Conservation (phyloP, 306 rosid genomes). For the Datisca glomerata region DNA sequence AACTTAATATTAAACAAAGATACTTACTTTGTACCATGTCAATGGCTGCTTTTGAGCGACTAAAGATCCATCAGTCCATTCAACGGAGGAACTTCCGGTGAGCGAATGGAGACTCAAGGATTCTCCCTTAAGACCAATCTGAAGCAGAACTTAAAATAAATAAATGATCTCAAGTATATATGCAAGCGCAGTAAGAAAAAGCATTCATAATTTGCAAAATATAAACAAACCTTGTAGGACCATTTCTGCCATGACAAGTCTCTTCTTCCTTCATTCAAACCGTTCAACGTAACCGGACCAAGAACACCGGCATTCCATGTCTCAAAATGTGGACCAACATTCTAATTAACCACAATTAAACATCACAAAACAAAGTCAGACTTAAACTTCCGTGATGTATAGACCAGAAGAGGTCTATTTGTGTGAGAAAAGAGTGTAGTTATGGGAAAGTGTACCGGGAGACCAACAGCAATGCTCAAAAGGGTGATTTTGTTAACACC, state of each 20-base stretch:
- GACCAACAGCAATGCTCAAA: slow-evolving; percentile 89
- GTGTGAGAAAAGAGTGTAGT: not conserved
- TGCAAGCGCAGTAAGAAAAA: not conserved
- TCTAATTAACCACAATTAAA: no score
- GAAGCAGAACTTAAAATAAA: slow-evolving; percentile 18
- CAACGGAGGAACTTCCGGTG: slow-evolving; percentile 86
- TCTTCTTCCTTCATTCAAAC: slow-evolving; percentile 81
- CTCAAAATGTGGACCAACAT: slow-evolving; percentile 96
- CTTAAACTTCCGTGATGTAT: no score
- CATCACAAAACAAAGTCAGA: no score
- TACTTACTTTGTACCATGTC: slow-evolving; percentile 82
- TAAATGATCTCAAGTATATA: no score
- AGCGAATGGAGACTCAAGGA: slow-evolving; percentile 81
- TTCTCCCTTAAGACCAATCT: slow-evolving; percentile 96
- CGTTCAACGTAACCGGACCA: slow-evolving; percentile 70
- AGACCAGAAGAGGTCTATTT: no score
- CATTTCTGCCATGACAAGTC: slow-evolving; percentile 98
- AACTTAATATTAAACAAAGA: no score
- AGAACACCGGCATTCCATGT: slow-evolving; percentile 96
- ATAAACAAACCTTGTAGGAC: slow-evolving; percentile 81
- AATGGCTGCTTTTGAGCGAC: slow-evolving; percentile 65
- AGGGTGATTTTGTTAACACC: slow-evolving; percentile 77
- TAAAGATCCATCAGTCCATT: slow-evolving; percentile 69
- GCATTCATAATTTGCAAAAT: slow-evolving; percentile 3
- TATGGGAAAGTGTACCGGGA: slow-evolving; percentile 56